Evolutionary conservation across 768 basidiomycete species (phyloP), one percentile per base, ranked within the genome.

Genomic region (Boletus rubroflammeus): DNA sequence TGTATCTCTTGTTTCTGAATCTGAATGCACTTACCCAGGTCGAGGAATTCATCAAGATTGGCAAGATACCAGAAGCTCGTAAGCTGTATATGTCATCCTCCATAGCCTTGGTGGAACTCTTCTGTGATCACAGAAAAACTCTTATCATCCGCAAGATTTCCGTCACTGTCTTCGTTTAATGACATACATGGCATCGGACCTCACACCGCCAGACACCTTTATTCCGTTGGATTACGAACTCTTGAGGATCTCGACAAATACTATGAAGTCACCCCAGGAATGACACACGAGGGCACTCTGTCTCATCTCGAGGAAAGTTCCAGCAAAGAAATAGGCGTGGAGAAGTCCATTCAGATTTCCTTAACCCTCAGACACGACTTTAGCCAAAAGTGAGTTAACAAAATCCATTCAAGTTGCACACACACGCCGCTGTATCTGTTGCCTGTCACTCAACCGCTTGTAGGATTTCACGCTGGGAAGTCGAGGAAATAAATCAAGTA

Each of bases 121-220:
- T 21, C 34, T 36, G 50, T 39, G 35, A 29, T n/a, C n/a, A 21
- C 51, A 87, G 82, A 76, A 66, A 75, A 62, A 9, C 80, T 79
- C 10, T 67, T 70, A 6, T 62, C 65, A 6, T 82, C 83, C 1
- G 57, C 75, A 25, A 81, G 86, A 34, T 90, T 81, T 65, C 69
- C 74, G 47, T 68, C 81, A 0, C 76, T 92, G 8, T 77, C 78
- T 7, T 62, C 72, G 0, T 89, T 93, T 62, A 72, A 78, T 14
- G 75, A 80, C 6, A 70, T 93, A 51, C 83, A 93, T 50, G 85
- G 88, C 9, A 84, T 93, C 32, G 91, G 91, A 7, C 76, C 90
- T 0, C 68, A 72, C n/a, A 88, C 78, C 7, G 88, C 91, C 6
- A 78, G 83, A 6, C 72, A 77, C 36, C 75, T 91, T 5, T 89